Evolutionary conservation across 2,329 filamentous ascomycete species (phyloP).

Genomic region (Pyrenophora tritici-repentis): DNA sequence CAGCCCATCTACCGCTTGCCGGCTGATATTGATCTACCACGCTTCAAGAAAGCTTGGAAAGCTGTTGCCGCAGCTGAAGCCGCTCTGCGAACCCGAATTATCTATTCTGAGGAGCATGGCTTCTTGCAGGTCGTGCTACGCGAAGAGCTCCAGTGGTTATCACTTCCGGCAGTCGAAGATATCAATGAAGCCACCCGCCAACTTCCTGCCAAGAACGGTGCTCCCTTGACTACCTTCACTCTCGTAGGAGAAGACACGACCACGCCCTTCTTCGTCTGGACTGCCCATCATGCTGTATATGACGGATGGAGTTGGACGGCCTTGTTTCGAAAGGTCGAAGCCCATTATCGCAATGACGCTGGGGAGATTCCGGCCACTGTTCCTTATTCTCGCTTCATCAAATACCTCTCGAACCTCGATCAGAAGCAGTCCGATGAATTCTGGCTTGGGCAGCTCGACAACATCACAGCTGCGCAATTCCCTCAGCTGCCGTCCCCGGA

Average conservation of each 20-base stretch:
- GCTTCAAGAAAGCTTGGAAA: constrained; percentile 55
- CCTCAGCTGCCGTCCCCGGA: constrained; percentile 40
- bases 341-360: constrained; percentile 21
- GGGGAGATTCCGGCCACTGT: constrained; percentile 18
- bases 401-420: constrained; percentile 35
- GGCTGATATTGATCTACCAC: constrained; percentile 29
- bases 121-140: constrained; percentile 42
- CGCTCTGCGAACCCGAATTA: constrained; percentile 54
- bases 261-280: constrained; percentile 40
- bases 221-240: constrained; percentile 24
- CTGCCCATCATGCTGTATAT: constrained; percentile 46
- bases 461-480: constrained; percentile 36
- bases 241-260: constrained; percentile 16
- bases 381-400: constrained; percentile 42
- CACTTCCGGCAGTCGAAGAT: constrained; percentile 24
- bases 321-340: constrained; percentile 34
- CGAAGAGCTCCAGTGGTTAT: constrained; percentile 28
- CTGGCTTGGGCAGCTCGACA: constrained; percentile 36
- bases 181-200: constrained; percentile 34
- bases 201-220: constrained; percentile 36
- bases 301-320: constrained; percentile 43
- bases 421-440: constrained; percentile 34
- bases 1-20: constrained; percentile 49
- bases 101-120: constrained; percentile 37
- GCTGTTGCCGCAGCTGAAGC: constrained; percentile 50